Conservation (phyloP, 2,329 filamentous ascomycete genomes). For the Aspergillus novofumigatus region DNA sequence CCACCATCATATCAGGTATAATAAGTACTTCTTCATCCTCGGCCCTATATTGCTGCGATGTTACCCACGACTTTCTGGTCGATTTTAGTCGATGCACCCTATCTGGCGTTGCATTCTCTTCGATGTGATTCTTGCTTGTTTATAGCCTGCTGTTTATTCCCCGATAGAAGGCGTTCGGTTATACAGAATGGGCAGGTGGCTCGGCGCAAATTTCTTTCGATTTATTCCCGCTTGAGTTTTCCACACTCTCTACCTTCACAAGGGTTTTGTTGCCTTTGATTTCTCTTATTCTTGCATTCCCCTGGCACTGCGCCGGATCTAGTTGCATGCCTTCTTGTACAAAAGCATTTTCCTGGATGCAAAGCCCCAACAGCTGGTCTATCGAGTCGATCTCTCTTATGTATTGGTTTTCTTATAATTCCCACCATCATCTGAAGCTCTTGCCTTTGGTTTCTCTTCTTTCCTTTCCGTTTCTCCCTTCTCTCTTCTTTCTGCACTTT, state of each 20-base stretch:
- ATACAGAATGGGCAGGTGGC: slow-evolving; percentile 29
- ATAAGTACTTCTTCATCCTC: slow-evolving; percentile 19
- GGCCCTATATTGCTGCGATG: slow-evolving; percentile 26
- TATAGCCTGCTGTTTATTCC: slow-evolving; percentile 30
- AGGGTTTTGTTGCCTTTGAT: not conserved
- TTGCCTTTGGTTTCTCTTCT: slow-evolving; percentile 4
- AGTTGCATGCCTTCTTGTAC: slow-evolving; percentile 23
- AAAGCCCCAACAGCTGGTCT: slow-evolving; percentile 2
- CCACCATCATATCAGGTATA: slow-evolving; percentile 29
- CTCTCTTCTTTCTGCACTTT: slow-evolving; percentile 8
- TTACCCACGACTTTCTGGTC: slow-evolving; percentile 24
- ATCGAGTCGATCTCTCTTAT: slow-evolving; percentile 12
- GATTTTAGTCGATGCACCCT: slow-evolving; percentile 15
- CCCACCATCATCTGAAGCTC: not conserved
- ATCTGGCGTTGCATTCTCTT: slow-evolving; percentile 24
- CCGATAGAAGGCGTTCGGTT: slow-evolving; percentile 39
- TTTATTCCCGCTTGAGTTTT: slow-evolving; percentile 11
- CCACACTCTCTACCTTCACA: slow-evolving; percentile 1
- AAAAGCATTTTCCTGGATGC: slow-evolving; percentile 27
- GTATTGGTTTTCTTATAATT: slow-evolving; percentile 5
- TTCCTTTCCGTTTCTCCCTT: slow-evolving; percentile 8
- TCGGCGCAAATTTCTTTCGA: slow-evolving; percentile 26
- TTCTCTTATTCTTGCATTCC: slow-evolving; percentile 10
- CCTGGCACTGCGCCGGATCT: slow-evolving; percentile 6
- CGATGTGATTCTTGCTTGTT: slow-evolving; percentile 24